phyloP scores from a whole-genome alignment of 2,329 filamentous ascomycete species.

The Aspergillus candidus region DNA sequence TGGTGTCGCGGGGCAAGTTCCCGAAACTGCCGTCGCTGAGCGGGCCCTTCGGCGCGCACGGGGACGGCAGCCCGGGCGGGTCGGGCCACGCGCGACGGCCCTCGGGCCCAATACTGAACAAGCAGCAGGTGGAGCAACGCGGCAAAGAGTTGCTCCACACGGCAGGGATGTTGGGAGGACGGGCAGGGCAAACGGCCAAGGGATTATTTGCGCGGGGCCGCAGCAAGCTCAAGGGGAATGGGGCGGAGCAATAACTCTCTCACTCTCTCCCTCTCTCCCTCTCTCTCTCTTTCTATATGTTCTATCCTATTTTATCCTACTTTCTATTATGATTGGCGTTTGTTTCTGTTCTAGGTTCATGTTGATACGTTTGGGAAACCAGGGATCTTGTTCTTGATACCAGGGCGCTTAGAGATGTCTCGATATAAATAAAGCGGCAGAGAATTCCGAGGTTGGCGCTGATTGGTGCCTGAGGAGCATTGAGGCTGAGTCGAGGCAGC shows the following conservation, averaged over 20 bases:
- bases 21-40: constrained; percentile 35
- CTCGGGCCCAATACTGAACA: constrained; percentile 42
- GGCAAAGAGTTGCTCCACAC: constrained; percentile 84
- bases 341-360: no score
- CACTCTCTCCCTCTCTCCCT: background rate
- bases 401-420: no score
- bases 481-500: no score
- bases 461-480: no score
- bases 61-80: constrained; percentile 28
- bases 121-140: constrained; percentile 67
- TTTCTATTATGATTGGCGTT: no score
- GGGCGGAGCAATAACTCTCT: constrained; percentile 68
- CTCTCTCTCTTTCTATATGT: no score
- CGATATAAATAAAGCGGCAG: no score
- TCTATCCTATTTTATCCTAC: no score
- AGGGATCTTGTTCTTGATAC: no score
- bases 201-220: constrained; percentile 86
- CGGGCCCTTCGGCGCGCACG: constrained; percentile 24
- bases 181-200: constrained; percentile 75
- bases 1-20: constrained; percentile 34
- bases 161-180: constrained; percentile 64
- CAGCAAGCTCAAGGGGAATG: constrained; percentile 66
- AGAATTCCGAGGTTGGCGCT: no score
- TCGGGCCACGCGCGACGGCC: constrained; percentile 30
- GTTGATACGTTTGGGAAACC: no score